phyloP scores from a whole-genome alignment of 2,329 filamentous ascomycete genomes.

The Niveomyces coronatus region DNA sequence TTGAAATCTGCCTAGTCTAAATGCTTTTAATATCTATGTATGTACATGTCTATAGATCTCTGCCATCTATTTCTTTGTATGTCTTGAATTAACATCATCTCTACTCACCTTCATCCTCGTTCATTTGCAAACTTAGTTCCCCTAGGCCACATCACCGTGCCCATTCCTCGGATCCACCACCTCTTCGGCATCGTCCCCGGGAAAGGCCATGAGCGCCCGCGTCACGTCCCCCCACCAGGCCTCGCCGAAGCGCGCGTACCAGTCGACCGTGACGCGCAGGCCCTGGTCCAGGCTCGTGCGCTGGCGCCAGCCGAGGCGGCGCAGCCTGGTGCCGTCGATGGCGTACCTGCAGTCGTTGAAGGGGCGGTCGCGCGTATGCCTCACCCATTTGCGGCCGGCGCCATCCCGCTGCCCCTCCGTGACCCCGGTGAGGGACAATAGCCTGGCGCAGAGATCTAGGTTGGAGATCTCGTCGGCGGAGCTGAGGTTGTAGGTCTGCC shows the following conservation, averaged over 20 bases:
- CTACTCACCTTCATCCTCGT: too few species aligned
- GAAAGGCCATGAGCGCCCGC: constrained; percentile 59
- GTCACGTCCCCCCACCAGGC: constrained; percentile 64
- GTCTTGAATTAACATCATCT: too few species aligned
- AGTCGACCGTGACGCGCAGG: constrained; percentile 53
- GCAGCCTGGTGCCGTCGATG: constrained; percentile 59
- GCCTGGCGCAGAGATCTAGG: constrained; percentile 52
- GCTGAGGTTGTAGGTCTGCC: constrained; percentile 74
- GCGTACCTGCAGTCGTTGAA: constrained; percentile 70
- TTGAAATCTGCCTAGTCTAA: too few species aligned
- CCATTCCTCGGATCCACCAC: too few species aligned
- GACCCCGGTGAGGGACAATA: constrained; percentile 54
- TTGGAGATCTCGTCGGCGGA: constrained; percentile 72
- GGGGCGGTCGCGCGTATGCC: constrained; percentile 66
- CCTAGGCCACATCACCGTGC: too few species aligned
- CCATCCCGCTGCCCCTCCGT: background rate
- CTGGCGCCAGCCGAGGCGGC: constrained; percentile 58
- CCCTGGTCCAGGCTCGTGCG: constrained; percentile 55
- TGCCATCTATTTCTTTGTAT: too few species aligned
- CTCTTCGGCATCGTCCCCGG: too few species aligned
- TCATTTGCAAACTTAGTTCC: too few species aligned
- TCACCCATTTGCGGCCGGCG: constrained; percentile 50
- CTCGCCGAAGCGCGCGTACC: constrained; percentile 58
- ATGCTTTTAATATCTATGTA: too few species aligned
- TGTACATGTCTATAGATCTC: too few species aligned